Evolutionary conservation across 345 rosid genomes (phyloP).

Genomic region (Camelina neglecta): DNA sequence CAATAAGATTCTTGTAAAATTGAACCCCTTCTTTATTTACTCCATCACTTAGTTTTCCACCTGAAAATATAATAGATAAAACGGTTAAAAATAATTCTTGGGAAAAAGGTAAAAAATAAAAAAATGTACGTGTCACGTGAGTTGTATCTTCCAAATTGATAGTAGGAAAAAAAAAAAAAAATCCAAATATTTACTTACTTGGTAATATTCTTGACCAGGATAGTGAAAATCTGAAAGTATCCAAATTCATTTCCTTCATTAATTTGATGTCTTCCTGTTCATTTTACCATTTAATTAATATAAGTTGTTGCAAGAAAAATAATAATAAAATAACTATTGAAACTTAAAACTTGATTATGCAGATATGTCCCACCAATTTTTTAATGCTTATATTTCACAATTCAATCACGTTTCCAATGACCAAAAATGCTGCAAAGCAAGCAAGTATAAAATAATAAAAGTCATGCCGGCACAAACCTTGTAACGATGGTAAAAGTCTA

Average conservation of each 20-base stretch:
- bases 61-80: constrained; percentile 6
- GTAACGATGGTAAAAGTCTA: not conserved
- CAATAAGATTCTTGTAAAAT: constrained; percentile 53
- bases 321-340: not conserved
- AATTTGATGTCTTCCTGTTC: constrained; percentile 49
- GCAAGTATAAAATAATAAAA: not conserved
- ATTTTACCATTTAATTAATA: not conserved
- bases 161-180: not conserved
- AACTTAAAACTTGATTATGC: not conserved
- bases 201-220: constrained; percentile 56
- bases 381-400: not conserved
- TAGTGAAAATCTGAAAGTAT: constrained; percentile 51
- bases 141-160: no score
- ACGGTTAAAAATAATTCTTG: no score
- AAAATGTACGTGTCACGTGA: no score
- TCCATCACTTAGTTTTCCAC: constrained; percentile 50
- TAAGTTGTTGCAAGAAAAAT: not conserved
- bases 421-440: not conserved
- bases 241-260: constrained; percentile 47
- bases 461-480: not conserved
- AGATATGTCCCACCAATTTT: not conserved
- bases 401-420: not conserved
- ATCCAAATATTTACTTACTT: constrained; percentile 28
- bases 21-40: constrained; percentile 46
- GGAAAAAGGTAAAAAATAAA: not conserved